Base-by-base conservation (phyloP, 306 rosid species). In the Dryas octopetala region DNA sequence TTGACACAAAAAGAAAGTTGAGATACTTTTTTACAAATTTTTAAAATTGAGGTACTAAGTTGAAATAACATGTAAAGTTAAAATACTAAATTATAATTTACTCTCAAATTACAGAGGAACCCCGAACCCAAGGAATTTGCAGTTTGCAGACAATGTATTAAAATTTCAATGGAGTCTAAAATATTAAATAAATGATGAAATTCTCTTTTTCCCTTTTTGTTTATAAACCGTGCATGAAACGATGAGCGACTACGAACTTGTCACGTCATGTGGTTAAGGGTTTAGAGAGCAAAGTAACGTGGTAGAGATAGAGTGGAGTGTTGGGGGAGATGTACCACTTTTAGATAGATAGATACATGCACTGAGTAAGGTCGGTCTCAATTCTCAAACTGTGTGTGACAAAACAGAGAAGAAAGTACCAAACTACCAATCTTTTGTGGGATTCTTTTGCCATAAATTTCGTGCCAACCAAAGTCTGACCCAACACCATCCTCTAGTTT, bases 391-490 rank as follows among this genome's bases (percentile, higher is more conserved):
- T 16, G 17, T 4, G 58, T 15, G 49, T 62, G 45, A 54, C 14
- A 6, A 47, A 47, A 14, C 11, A 9, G 8, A 32, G 8, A 9
- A 5, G n/a, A 17, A 9, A 10, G 3, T 32, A 32, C 38, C 38
- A 4, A 5, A 11, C 5, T 12, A 46, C 58, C 66, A 28, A 16
- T 14, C 51, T 12, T 32, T 32, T 61, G 71, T 45, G 73, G 68
- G 78, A 41, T 41, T 70, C 47, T 45, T 12, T 76, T 67, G 77
- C 79, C 74, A 52, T 9, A 54, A 58, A 61, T 71, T 83, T 79
- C 67, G 74, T 76, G 77, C 84, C 78, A 40, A 74, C 78, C 38
- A 72, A 13, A 75, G 66, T 5, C 48, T 64, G 73, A 74, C 69
- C 44, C 46, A 48, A 66, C 54, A 32, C 38, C 38, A 32, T 32